Percentiles rank a stretch among this genome's conserved stretches.
phyloP scores from a whole-genome alignment of 2,329 filamentous ascomycete species.

The Tolypocladium album region DNA sequence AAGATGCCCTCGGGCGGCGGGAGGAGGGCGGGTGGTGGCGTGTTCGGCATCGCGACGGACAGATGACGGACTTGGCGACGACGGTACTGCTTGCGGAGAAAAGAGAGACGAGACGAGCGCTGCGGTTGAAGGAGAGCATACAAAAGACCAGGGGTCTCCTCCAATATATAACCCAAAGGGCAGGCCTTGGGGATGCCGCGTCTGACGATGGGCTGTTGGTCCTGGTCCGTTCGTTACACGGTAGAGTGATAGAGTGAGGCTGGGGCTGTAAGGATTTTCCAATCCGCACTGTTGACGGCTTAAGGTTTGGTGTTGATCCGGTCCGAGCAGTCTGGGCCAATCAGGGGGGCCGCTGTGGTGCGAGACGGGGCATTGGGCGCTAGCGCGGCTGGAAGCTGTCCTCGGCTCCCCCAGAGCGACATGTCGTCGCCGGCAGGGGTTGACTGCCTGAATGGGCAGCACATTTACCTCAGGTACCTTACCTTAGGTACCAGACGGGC shows the following conservation, averaged over 20 bases:
- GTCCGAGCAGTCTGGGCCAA: conserved; percentile 18
- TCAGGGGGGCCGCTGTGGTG: conserved; percentile 13
- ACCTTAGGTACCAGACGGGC: background rate
- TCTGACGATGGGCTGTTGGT: conserved; percentile 3
- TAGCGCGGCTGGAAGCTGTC: conserved; percentile 1
- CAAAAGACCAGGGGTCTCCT: background rate
- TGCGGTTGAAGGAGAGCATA: background rate
- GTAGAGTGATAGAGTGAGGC: conserved; percentile 15
- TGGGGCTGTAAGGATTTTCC: conserved; percentile 28
- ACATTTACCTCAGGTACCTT: too few relatives aligned
- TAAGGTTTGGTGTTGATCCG: conserved; percentile 30
- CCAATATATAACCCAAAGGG: conserved; percentile 1
- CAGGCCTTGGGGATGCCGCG: conserved; percentile 2
- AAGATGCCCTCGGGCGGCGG: conserved; percentile 52
- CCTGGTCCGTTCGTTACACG: conserved; percentile 3
- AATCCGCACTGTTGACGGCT: conserved; percentile 30
- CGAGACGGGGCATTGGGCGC: conserved; percentile 4
- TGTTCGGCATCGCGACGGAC: conserved; percentile 31
- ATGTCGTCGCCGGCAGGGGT: background rate
- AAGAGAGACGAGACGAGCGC: conserved; percentile 3
- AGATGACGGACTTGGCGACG: conserved; percentile 19
- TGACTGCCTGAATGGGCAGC: too few relatives aligned
- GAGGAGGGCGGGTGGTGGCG: conserved; percentile 35
- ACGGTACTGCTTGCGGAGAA: conserved; percentile 13
- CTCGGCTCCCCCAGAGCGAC: background rate